A percentile compares a stretch with the other conserved stretches of the same genome.
phyloP scores from a whole-genome alignment of 805 yeast genomes.

The Myxozyma nipponensis region DNA sequence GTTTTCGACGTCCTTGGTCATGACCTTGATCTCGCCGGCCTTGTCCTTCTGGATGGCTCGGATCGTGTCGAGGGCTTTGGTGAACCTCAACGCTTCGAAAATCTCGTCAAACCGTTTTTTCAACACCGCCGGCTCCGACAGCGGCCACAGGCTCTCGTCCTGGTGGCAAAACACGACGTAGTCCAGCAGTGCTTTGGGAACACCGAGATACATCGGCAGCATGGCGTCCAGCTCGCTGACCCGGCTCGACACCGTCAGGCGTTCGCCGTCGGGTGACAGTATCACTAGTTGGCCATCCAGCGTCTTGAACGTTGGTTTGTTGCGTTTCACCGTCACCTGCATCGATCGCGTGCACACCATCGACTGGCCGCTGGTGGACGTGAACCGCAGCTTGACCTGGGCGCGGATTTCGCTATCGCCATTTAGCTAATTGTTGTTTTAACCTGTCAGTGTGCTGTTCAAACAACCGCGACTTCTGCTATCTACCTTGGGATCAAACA shows the following conservation, averaged over 20 bases:
- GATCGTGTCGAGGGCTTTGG: slow-evolving; percentile 80
- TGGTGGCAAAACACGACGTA: slow-evolving; percentile 96
- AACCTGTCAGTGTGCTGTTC: too few species aligned
- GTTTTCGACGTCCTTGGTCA: slow-evolving; percentile 76
- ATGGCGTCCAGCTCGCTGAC: slow-evolving; percentile 78
- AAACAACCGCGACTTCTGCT: not conserved
- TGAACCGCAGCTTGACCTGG: slow-evolving; percentile 84
- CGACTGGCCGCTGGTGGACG: slow-evolving; percentile 62
- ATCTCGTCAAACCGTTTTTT: slow-evolving; percentile 95
- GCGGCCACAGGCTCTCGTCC: slow-evolving; percentile 95
- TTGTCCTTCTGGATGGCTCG: slow-evolving; percentile 74
- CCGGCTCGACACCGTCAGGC: slow-evolving; percentile 72
- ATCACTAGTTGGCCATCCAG: slow-evolving; percentile 76
- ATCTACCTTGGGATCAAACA: slow-evolving; percentile 74
- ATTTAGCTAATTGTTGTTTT: slow-evolving; percentile 5
- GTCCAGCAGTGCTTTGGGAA: slow-evolving; percentile 79
- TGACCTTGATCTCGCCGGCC: slow-evolving; percentile 65
- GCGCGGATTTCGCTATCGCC: slow-evolving; percentile 78
- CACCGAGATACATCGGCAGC: slow-evolving; percentile 81
- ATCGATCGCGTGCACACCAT: slow-evolving; percentile 87
- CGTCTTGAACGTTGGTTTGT: slow-evolving; percentile 75
- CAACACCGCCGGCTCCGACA: slow-evolving; percentile 81
- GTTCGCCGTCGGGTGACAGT: slow-evolving; percentile 56
- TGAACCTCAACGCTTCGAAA: slow-evolving; percentile 89
- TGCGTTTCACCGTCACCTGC: slow-evolving; percentile 63